Conservation (phyloP, 306 rosid genomes). For the Vicia sativa region DNA sequence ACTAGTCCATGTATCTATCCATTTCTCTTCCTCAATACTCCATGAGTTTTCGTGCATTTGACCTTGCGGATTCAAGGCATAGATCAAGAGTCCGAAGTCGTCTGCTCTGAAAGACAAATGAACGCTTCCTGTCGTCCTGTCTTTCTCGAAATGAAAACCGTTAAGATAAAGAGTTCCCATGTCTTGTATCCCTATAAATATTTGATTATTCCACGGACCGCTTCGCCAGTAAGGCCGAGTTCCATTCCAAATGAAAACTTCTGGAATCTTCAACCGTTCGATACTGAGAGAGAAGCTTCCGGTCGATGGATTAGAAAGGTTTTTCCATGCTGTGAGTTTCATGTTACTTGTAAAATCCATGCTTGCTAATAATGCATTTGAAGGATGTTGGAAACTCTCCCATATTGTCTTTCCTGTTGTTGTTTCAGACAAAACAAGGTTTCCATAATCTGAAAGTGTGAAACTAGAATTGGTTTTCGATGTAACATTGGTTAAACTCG, state of each 20-base stretch:
- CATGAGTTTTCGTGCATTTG: accelerated
- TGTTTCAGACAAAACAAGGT: slow-evolving; percentile 30
- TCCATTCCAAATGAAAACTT: not conserved
- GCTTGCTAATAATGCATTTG: slow-evolving; percentile 9
- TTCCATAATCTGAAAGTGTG: slow-evolving; percentile 46
- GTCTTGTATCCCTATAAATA: slow-evolving; percentile 3
- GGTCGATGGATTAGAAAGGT: slow-evolving; percentile 39
- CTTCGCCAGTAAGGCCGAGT: slow-evolving; percentile 29
- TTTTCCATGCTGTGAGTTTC: slow-evolving; percentile 38
- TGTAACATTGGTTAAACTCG: slow-evolving; percentile 27
- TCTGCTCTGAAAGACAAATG: not conserved
- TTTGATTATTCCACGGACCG: slow-evolving; percentile 14
- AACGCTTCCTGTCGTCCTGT: not conserved
- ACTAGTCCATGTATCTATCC: not conserved
- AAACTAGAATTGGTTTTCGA: slow-evolving; percentile 26
- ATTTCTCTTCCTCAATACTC: not conserved
- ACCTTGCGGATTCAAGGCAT: slow-evolving; percentile 30
- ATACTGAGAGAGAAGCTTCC: slow-evolving; percentile 37
- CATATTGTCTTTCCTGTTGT: slow-evolving; percentile 26
- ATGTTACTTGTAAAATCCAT: slow-evolving; percentile 34
- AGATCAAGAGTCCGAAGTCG: not conserved
- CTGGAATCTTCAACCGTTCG: not conserved
- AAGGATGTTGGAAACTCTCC: slow-evolving; percentile 48
- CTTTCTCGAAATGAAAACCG: not conserved
- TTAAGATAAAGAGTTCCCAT: not conserved